phyloP scores from a whole-genome alignment of 2,329 filamentous ascomycete genomes.

The Phoma sp. region DNA sequence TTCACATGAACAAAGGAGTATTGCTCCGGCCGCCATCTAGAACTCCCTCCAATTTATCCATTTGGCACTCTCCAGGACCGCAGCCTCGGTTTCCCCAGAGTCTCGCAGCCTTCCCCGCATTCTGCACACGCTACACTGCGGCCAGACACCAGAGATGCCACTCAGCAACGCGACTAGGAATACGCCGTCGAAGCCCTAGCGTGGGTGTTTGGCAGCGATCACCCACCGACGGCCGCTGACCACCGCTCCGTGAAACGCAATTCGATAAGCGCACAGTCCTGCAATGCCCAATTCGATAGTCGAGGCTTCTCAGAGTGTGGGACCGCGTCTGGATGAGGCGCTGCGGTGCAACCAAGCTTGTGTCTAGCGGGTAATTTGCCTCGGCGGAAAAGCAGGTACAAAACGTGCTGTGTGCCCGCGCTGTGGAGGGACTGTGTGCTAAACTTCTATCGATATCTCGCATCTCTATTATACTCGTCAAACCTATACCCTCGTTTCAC shows the following conservation, averaged over 20 bases:
- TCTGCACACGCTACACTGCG: conserved; percentile 7
- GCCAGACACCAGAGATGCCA: conserved; percentile 10
- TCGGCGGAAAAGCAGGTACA: conserved; percentile 13
- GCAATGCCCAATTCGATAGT: conserved; percentile 12
- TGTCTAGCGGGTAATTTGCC: conserved; percentile 5
- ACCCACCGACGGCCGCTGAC: conserved; percentile 3
- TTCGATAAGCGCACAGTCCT: conserved; percentile 10
- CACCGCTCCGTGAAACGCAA: conserved; percentile 5
- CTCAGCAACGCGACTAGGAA: conserved; percentile 3
- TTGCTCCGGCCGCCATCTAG: neutral
- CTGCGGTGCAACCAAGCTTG: conserved; percentile 12
- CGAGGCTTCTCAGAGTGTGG: neutral
- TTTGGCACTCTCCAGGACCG: neutral
- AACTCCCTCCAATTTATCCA: neutral
- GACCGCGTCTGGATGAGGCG: conserved; percentile 3
- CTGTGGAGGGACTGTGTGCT: neutral
- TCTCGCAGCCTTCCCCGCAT: conserved; percentile 10
- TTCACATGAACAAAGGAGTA: conserved; percentile 4
- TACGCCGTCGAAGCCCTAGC: conserved; percentile 2
- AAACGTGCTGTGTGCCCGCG: conserved; percentile 7
- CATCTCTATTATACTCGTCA: neutral
- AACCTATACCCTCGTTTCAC: conserved; percentile 10
- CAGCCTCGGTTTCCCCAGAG: conserved; percentile 13
- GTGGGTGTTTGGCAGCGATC: neutral
- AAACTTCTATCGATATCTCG: conserved; percentile 1